These are phyloP conservation scores for Podospora comata DNA, from an alignment of 495 filamentous ascomycete species.

Conservation along the genomic window DNA sequence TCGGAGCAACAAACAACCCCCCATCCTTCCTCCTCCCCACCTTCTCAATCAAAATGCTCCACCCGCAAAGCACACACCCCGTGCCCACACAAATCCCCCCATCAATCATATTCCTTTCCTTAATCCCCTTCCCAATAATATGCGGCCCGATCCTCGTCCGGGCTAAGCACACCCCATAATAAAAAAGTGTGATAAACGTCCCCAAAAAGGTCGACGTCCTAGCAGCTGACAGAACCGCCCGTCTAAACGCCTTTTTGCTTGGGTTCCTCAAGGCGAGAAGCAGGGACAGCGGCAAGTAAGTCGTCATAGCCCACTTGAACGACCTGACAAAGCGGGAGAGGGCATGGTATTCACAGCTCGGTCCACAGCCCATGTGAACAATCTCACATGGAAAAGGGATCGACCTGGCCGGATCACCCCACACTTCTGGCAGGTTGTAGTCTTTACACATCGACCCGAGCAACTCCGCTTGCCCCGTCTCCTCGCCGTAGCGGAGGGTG, in stretches of 20 bases:
- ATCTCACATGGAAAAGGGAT: slow-evolving; percentile 83
- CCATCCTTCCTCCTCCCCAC: slow-evolving; percentile 69
- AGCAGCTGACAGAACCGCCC: slow-evolving; percentile 57
- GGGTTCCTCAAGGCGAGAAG: slow-evolving; percentile 58
- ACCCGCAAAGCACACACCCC: slow-evolving; percentile 79
- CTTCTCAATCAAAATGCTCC: slow-evolving; percentile 77
- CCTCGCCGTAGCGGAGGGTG: slow-evolving; percentile 68
- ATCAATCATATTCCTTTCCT: slow-evolving; percentile 45
- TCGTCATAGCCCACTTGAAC: slow-evolving; percentile 71
- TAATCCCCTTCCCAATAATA: slow-evolving; percentile 52
- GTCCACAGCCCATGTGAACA: slow-evolving; percentile 78
- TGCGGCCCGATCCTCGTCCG: slow-evolving; percentile 76
- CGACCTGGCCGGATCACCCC: slow-evolving; percentile 73
- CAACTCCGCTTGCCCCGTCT: slow-evolving; percentile 69
- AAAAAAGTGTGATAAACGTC: slow-evolving; percentile 77
- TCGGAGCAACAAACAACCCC: slow-evolving; percentile 79
- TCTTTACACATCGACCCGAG: slow-evolving; percentile 74
- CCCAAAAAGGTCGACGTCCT: slow-evolving; percentile 82
- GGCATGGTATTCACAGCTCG: slow-evolving; percentile 77
- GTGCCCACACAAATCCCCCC: slow-evolving; percentile 67
- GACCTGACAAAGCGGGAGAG: slow-evolving; percentile 64
- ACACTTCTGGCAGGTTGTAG: slow-evolving; percentile 61
- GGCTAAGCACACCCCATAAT: slow-evolving; percentile 82
- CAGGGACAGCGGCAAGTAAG: slow-evolving; percentile 78
- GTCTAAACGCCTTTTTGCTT: slow-evolving; percentile 37